Percentiles rank a stretch among this genome's conserved stretches.
Conservation (phyloP, 2,329 filamentous ascomycete genomes). For the Simplicillium aogashimaense region DNA sequence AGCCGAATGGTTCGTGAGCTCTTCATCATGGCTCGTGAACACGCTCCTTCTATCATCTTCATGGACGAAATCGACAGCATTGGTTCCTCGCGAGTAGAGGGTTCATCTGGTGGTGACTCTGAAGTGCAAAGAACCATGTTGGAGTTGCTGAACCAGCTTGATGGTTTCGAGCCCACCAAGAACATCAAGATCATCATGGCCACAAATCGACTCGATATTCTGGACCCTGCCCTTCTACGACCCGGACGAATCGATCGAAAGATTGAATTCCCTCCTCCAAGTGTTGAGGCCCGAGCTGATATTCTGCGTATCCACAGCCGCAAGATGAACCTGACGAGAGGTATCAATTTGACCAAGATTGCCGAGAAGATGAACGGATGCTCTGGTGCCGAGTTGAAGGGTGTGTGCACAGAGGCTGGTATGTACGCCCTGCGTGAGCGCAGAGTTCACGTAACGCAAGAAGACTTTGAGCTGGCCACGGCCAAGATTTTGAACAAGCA, state of each 20-base stretch:
- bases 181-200: slow-evolving; percentile 99
- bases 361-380: slow-evolving; percentile 99
- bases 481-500: slow-evolving; percentile 99
- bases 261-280: slow-evolving; percentile 97
- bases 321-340: slow-evolving; percentile 96
- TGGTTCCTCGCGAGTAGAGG: slow-evolving; percentile 92
- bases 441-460: slow-evolving; percentile 95
- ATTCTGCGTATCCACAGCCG: slow-evolving; percentile 95
- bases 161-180: slow-evolving; percentile 98
- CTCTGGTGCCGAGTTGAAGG: slow-evolving; percentile 94
- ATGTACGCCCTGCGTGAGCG: slow-evolving; percentile 96
- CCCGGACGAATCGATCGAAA: slow-evolving; percentile 98
- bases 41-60: slow-evolving; percentile 98
- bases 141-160: slow-evolving; percentile 94
- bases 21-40: slow-evolving; percentile 98
- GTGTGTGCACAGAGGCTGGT: slow-evolving; percentile 95
- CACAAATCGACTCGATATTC: slow-evolving; percentile 93
- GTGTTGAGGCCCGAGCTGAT: slow-evolving; percentile 90
- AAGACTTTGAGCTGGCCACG: slow-evolving; percentile 96
- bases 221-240: slow-evolving; percentile 87
- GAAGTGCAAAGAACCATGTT: slow-evolving; percentile 99
- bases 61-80: slow-evolving; percentile 99
- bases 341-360: slow-evolving; percentile 96
- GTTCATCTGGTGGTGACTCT: slow-evolving; percentile 88
- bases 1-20: slow-evolving; percentile 97